These are phyloP conservation scores for Phytopythium cucurbitacearum DNA, from an alignment of 352 stramenopile species.

Conservation along the genomic window DNA sequence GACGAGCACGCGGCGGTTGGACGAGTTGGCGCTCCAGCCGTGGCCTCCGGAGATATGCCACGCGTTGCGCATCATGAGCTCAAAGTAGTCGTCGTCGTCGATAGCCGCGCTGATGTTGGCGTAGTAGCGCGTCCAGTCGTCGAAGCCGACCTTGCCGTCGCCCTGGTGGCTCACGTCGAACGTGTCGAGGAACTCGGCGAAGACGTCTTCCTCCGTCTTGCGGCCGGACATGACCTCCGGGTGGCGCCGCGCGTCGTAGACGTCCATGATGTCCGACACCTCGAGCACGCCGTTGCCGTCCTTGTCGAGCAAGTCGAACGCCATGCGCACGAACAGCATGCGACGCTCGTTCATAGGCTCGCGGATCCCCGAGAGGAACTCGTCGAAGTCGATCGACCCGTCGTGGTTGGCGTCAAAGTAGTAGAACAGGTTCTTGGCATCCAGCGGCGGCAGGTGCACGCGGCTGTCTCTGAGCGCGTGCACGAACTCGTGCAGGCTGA, in stretches of 20 bases:
- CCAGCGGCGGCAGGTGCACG: constrained; percentile 41
- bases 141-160: constrained; percentile 55
- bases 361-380: constrained; percentile 83
- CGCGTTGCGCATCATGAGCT: constrained; percentile 89
- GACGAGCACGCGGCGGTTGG: constrained; percentile 62
- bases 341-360: constrained; percentile 80
- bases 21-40: constrained; percentile 51
- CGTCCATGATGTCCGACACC: constrained; percentile 56
- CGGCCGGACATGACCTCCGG: constrained; percentile 77
- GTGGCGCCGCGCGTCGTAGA: constrained; percentile 81
- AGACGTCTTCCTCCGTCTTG: constrained; percentile 73
- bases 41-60: constrained; percentile 59
- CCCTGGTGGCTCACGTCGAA: constrained; percentile 49
- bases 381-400: constrained; percentile 72
- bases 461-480: constrained; percentile 51
- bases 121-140: constrained; percentile 87
- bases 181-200: constrained; percentile 80
- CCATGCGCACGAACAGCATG: constrained; percentile 75
- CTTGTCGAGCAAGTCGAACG: constrained; percentile 86
- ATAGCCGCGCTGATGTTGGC: constrained; percentile 83
- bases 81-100: constrained; percentile 92
- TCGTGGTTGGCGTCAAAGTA: constrained; percentile 87
- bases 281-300: constrained; percentile 72
- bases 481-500: constrained; percentile 78
- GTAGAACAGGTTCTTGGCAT: constrained; percentile 68